Base-by-base conservation (phyloP, 768 basidiomycete genomes). In the Hypsizygus marmoreus region DNA sequence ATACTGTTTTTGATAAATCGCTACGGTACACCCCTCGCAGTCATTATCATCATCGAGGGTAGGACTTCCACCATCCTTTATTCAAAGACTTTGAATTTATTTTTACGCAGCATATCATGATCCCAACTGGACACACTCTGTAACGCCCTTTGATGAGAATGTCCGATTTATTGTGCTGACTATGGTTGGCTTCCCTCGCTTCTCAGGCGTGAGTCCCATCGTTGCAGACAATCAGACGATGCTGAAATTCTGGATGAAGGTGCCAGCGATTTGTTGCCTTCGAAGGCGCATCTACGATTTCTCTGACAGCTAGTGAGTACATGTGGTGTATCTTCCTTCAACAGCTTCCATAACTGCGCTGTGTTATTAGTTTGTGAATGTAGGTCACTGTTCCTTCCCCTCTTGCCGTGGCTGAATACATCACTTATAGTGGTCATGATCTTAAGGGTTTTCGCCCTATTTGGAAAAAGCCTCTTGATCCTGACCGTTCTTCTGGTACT, bases 1-100 rank as follows among this genome's bases (percentile, higher is more conserved):
- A 29, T 63, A n/a, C 51, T 67, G n/a, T 67, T 65, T 49, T 38
- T 65, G 6, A 41, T 67, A 16, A 65, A 64, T 43, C 58, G 65
- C 13, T 67, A 65, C 47, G 40, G 54, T 22, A 64, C 61, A 11
- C 60, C 60, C 2, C 28, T 64, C 0, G 56, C 61, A 29, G 64
- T 64, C 32, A 57, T 63, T 29, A 49, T 62, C 6, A 52, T 62
- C 8, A 30, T 64, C 7, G 26, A 53, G 20, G 61, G 63, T 64
- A 31, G 10, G 57, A 29, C n/a, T n/a, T n/a, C n/a, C 14, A 20
- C 6, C 7, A 22, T 12, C 5, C 7, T n/a, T 11, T 3, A n/a
- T 22, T 19, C n/a, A 26, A 6, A 4, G n/a, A 25, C n/a, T 31
- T 1, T 4, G 9, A 13, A 22, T n/a, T 23, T 33, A 23, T 20